Conservation (phyloP, 2,329 filamentous ascomycete species). For the Epichloe festucae region DNA sequence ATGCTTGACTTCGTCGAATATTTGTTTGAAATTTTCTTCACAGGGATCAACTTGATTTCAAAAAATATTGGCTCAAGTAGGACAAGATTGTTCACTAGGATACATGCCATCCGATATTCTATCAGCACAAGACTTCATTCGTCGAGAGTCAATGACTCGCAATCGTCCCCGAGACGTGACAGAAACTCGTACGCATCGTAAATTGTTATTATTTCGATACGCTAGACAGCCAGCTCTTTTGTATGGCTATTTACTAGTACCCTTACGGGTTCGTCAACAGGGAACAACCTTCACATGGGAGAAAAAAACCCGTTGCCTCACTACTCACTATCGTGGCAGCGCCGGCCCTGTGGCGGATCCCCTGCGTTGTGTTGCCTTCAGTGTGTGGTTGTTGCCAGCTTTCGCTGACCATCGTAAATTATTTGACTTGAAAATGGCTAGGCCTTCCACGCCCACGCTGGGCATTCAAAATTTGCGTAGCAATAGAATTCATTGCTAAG, state of each 20-base stretch:
- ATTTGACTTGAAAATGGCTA: background rate
- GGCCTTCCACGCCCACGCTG: slow-evolving; percentile 26
- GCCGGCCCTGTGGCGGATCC: too few relatives aligned
- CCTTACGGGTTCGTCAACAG: too few relatives aligned
- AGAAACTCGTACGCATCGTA: background rate
- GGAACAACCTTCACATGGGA: too few relatives aligned
- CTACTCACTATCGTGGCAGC: too few relatives aligned
- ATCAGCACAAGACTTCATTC: background rate
- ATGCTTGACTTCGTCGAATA: background rate
- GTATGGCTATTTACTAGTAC: too few relatives aligned
- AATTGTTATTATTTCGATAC: background rate
- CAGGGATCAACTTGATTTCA: background rate
- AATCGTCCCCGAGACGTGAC: background rate
- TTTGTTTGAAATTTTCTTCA: background rate
- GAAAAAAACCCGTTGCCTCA: too few relatives aligned
- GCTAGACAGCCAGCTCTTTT: too few relatives aligned
- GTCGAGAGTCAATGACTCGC: background rate
- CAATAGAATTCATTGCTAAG: slow-evolving; percentile 72
- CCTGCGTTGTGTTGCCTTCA: too few relatives aligned
- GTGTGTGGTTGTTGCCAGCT: too few relatives aligned
- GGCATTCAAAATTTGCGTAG: slow-evolving; percentile 65
- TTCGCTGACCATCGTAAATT: background rate
- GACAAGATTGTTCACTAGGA: background rate
- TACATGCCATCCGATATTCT: background rate
- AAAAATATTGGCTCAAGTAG: background rate